A percentile compares a stretch with the other conserved stretches of the same genome.
Evolutionary conservation across 169 alveolate genomes (phyloP).

Genomic region (Cryptosporidium meleagridis): DNA sequence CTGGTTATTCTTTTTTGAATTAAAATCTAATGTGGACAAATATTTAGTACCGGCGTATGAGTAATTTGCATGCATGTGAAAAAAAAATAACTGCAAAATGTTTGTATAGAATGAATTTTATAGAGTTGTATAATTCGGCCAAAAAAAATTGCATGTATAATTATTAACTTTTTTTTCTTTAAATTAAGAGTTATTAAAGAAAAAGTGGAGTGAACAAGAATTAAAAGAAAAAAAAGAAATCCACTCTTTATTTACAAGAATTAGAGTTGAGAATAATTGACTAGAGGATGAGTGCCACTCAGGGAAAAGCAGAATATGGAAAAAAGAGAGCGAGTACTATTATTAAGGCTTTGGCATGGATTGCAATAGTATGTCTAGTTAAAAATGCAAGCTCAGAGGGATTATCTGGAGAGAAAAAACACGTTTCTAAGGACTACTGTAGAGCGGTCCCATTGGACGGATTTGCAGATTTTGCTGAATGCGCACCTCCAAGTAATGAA

Average conservation of each 20-base stretch:
- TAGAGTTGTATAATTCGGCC: background rate
- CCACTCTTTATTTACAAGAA: conserved; percentile 28
- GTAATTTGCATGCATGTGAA: conserved; percentile 17
- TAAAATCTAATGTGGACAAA: background rate
- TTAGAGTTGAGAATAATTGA: background rate
- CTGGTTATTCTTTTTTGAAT: background rate
- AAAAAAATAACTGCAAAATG: background rate
- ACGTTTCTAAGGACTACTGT: conserved; percentile 84
- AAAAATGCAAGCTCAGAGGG: conserved; percentile 7
- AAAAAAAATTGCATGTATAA: conserved; percentile 5
- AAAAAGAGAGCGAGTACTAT: conserved; percentile 13
- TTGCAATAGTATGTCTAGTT: conserved; percentile 12
- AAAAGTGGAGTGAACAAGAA: conserved; percentile 6
- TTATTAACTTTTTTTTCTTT: conserved; percentile 20
- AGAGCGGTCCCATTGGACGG: conserved; percentile 87
- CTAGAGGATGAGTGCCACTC: background rate
- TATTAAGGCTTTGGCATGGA: conserved; percentile 18
- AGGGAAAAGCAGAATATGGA: background rate
- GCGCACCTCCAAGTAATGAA: conserved; percentile 87
- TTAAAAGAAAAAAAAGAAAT: background rate
- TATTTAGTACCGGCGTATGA: conserved; percentile 26
- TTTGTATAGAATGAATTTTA: background rate
- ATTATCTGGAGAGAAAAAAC: conserved; percentile 17
- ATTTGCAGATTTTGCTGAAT: conserved; percentile 87
- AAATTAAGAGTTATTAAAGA: conserved; percentile 15